phyloP scores from a whole-genome alignment of 345 rosid species.

The Bruguiera sexangula region DNA sequence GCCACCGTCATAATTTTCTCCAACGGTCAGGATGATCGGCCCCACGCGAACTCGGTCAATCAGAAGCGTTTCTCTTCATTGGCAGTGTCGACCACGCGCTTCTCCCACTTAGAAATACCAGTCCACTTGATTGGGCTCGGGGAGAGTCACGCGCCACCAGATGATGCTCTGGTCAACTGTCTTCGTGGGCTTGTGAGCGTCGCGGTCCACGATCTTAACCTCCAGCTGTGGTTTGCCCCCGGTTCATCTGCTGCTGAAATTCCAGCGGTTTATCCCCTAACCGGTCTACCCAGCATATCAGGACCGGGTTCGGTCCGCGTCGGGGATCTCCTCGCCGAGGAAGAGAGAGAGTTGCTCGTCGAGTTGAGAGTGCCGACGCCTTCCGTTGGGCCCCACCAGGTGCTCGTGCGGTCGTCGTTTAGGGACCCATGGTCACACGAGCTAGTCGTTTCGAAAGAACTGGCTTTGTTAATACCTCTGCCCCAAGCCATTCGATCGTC shows the following conservation, averaged over 20 bases:
- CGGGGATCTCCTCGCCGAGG: slow-evolving; percentile 68
- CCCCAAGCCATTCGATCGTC: slow-evolving; percentile 52
- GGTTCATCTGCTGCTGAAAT: slow-evolving; percentile 68
- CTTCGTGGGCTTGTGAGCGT: slow-evolving; percentile 43
- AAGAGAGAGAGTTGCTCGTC: slow-evolving; percentile 63
- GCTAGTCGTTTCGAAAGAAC: slow-evolving; percentile 41
- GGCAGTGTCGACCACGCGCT: slow-evolving; percentile 53
- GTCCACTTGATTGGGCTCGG: slow-evolving; percentile 56
- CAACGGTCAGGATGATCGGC: slow-evolving; percentile 48
- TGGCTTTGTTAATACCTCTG: slow-evolving; percentile 46
- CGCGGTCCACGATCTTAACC: slow-evolving; percentile 60
- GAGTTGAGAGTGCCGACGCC: slow-evolving; percentile 57
- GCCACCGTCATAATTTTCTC: slow-evolving; percentile 57
- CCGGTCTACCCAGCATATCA: slow-evolving; percentile 45
- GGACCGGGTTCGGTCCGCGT: slow-evolving; percentile 55
- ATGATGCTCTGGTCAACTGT: slow-evolving; percentile 44
- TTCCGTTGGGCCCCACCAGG: slow-evolving; percentile 45
- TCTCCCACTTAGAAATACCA: slow-evolving; percentile 42
- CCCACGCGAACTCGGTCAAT: slow-evolving; percentile 26
- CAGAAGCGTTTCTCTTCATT: slow-evolving; percentile 26
- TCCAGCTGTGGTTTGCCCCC: slow-evolving; percentile 56
- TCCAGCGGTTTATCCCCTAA: slow-evolving; percentile 47
- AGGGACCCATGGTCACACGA: slow-evolving; percentile 55
- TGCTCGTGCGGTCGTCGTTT: slow-evolving; percentile 65
- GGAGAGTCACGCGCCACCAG: slow-evolving; percentile 33